Evolutionary conservation across 768 basidiomycete species (phyloP), one percentile per base, ranked within the genome.

Genomic region (Amanita molliuscula): DNA sequence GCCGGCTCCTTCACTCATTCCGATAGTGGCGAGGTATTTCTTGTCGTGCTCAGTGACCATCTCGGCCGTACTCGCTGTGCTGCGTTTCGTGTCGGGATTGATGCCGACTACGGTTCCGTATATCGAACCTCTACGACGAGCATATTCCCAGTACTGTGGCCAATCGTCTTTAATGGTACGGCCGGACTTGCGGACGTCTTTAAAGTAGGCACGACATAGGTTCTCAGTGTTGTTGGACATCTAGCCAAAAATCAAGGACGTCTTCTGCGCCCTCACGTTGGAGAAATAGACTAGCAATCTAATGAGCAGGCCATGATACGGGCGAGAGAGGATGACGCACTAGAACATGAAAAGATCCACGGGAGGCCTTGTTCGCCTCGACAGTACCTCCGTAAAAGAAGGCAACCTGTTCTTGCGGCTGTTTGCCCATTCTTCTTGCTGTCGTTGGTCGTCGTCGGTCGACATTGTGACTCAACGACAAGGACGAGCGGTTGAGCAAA

Each of bases 331-430:
- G 18, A 9, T 26, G 26, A 48, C 37, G 87, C 88, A 96, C 93
- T 95, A 95, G 73, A 96, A 95, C 86, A 94, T 95, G 75, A 96
- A 99, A 48, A 99, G 75, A 72, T 99, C 96, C 28, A 99, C 91
- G 16, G 96, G 96, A 0, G 96, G 91, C 53, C 88, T 71, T 29
- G 95, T 96, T 61, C 86, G 77, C 58, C 95, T 76, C 16, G 88
- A 88, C 25, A 98, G 76, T 43, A 97, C 93, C 71, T 98, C 92
- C 20, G 82, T 79, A 59, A 91, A 89, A 26, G 88, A 83, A n/a
- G 88, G 88, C 11, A 91, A 74, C 59, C 88, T 78, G 61, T 87
- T 79, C 68, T 75, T 76, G 65, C 87, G 79, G 63, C 71, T 80
- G 54, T 66, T 73, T 4, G 77, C 75, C 84, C 82, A 86, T 58